Percentiles rank a stretch among this genome's conserved stretches.
Evolutionary conservation across 2,329 filamentous ascomycete species (phyloP).

Genomic region (Bipolaris gigantea): DNA sequence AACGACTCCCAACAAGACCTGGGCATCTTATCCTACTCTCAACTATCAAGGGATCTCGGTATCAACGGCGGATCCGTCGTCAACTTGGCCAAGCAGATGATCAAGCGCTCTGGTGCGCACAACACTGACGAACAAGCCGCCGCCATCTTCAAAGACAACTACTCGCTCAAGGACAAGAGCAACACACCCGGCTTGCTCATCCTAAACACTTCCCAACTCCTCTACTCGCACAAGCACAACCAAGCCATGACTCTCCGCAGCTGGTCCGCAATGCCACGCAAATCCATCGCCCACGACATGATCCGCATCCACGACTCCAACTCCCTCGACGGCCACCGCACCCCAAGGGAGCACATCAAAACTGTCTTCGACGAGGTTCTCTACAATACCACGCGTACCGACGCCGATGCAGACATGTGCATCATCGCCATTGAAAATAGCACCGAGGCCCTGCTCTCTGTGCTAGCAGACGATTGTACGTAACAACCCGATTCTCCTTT

Average conservation of each 20-base stretch:
- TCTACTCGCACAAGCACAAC: constrained; percentile 70
- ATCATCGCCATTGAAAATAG: constrained; percentile 72
- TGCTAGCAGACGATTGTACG: constrained; percentile 60
- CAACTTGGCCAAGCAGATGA: constrained; percentile 59
- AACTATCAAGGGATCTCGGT: constrained; percentile 64
- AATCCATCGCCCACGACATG: constrained; percentile 60
- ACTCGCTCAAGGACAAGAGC: constrained; percentile 15
- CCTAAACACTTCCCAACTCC: constrained; percentile 74
- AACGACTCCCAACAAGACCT: constrained; percentile 79
- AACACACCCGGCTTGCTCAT: constrained; percentile 65
- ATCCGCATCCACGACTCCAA: constrained; percentile 62
- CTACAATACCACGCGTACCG: constrained; percentile 48
- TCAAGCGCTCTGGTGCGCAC: constrained; percentile 29
- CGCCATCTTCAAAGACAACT: constrained; percentile 26
- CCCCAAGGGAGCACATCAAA: constrained; percentile 62
- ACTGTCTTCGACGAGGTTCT: constrained; percentile 69
- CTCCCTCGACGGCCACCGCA: constrained; percentile 62
- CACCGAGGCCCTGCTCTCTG: constrained; percentile 59
- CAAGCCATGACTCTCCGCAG: constrained; percentile 61
- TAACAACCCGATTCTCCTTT: constrained; percentile 28
- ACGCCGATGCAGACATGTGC: constrained; percentile 61
- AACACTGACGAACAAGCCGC: constrained; percentile 11
- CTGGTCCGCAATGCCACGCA: constrained; percentile 63
- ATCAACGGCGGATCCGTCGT: constrained; percentile 72
- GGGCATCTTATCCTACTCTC: constrained; percentile 72